phyloP scores from a whole-genome alignment of 306 rosid genomes.

The Vigna hirtella region DNA sequence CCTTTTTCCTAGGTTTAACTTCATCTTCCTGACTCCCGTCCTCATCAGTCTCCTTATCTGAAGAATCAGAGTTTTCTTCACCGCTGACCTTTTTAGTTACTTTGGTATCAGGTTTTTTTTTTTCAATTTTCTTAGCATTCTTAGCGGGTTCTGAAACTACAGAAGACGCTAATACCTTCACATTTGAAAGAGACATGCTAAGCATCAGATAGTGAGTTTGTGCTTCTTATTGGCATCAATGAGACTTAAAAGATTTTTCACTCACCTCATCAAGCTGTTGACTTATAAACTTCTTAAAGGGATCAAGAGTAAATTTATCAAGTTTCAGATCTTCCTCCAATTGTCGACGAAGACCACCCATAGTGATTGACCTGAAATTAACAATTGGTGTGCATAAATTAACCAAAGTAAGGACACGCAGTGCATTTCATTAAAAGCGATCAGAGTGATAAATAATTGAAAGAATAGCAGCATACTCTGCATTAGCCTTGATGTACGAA shows the following conservation, averaged over 20 bases:
- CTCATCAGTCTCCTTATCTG: constrained; percentile 55
- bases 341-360: constrained; percentile 87
- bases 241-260: constrained; percentile 25
- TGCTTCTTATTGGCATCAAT: constrained; percentile 34
- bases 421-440: constrained; percentile 12
- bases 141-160: constrained; percentile 54
- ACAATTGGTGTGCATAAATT: constrained; percentile 3
- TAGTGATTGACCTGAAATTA: constrained; percentile 70
- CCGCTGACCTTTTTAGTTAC: constrained; percentile 60
- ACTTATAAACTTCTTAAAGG: constrained; percentile 75
- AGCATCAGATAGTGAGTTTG: constrained; percentile 13
- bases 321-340: constrained; percentile 91
- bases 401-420: constrained; percentile 15
- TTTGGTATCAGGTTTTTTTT: constrained; percentile 61
- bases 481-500: constrained; percentile 76
- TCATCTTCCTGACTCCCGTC: constrained; percentile 57
- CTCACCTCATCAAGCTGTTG: constrained; percentile 80
- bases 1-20: constrained; percentile 69
- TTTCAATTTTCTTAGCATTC: constrained; percentile 60
- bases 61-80: constrained; percentile 63
- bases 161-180: constrained; percentile 63
- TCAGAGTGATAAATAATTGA: constrained; percentile 19
- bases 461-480: constrained; percentile 71
- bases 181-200: constrained; percentile 33
- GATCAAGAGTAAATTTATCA: constrained; percentile 68